Base-by-base conservation (phyloP, 202 grass and related monocot species). In the Setaria viridis region DNA sequence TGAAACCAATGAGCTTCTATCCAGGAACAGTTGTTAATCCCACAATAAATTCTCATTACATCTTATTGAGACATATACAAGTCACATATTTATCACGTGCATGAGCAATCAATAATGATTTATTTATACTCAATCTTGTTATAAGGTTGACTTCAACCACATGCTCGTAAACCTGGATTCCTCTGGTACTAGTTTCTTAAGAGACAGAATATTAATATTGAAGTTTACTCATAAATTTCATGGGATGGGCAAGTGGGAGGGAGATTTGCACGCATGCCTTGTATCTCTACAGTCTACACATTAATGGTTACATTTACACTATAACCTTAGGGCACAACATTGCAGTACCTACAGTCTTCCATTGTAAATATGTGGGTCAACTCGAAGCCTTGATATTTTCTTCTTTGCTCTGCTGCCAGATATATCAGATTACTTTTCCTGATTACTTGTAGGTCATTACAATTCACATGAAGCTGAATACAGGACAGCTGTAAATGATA, bases 391-490 rank as follows among this genome's bases (percentile, higher is more conserved):
- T 48, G 1, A 50, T 43, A 57, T 63, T 65, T 80, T 88, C 7
- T 53, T 73, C 20, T 85, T 25, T 88, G 17, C 57, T 65, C 35
- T 88, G 17, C 57, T 65, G 0, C 29, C 7, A 77, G 21, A 45
- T 54, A 77, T 70, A 54, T 73, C 8, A 79, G 58, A 13, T 64
- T 29, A n/a, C 9, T 47, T 91, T 49, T 88, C 8, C 37, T 67
- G 60, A 78, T 76, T 34, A 85, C 43, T 35, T 48, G 67, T 85
- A 97, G 92, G 88, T 43, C 92, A 94, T 84, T 93, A 90, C 70
- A 91, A 79, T 78, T 90, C 72, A 57, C 90, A 97, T 30, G 79
- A 88, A 89, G 91, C 65, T 66, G 94, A 97, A 77, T 97, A 99
- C 85, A 89, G 74, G 74, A 63, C 33, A 84, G 85, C 85, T 67